Evolutionary conservation across 768 basidiomycete genomes (phyloP).

Genomic region (Rossbeevera mucosa): DNA sequence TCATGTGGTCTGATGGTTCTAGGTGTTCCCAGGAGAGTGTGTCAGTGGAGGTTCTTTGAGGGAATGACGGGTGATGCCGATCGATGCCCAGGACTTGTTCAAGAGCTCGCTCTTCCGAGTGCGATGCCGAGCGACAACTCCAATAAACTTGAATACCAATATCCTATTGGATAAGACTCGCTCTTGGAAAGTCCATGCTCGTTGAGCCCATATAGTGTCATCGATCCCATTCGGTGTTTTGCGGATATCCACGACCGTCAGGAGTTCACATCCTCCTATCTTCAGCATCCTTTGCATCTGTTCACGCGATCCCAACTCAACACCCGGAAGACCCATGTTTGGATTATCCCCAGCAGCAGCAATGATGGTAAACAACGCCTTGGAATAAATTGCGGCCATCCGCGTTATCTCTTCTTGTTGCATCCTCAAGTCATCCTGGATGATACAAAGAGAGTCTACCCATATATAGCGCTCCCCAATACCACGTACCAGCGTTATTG

Average conservation of each 20-base stretch:
- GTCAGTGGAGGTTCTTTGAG: background rate
- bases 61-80: background rate
- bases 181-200: conserved; percentile 22
- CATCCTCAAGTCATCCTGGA: conserved; percentile 17
- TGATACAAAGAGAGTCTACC: conserved; percentile 25
- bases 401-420: conserved; percentile 14
- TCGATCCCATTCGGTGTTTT: background rate
- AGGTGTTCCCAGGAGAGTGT: background rate
- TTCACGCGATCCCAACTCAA: conserved; percentile 1
- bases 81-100: conserved; percentile 1
- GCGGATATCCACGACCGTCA: conserved; percentile 8
- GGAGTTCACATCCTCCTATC: conserved; percentile 5
- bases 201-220: conserved; percentile 6
- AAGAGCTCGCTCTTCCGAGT: conserved; percentile 13
- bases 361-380: conserved; percentile 18
- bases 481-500: conserved; percentile 14
- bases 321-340: conserved; percentile 9
- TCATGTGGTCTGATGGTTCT: background rate
- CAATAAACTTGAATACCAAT: conserved; percentile 20
- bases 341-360: conserved; percentile 14
- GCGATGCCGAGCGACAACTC: conserved; percentile 6
- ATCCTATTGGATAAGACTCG: conserved; percentile 15
- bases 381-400: conserved; percentile 23
- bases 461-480: conserved; percentile 26
- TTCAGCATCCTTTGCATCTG: conserved; percentile 9